phyloP scores from a whole-genome alignment of 352 stramenopile species.

The Phytopythium kandeliae region DNA sequence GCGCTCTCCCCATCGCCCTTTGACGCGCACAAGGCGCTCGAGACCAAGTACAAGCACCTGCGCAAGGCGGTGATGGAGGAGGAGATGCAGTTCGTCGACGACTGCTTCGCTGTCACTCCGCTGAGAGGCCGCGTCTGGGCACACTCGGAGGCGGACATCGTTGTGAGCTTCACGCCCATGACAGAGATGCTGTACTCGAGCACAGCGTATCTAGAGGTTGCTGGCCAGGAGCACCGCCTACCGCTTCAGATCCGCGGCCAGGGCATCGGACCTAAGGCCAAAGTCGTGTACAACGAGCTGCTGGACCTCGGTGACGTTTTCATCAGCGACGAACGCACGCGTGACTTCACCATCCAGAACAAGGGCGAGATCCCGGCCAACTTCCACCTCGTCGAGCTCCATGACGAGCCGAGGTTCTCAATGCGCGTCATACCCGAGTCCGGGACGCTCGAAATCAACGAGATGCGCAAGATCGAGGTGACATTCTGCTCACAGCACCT shows the following conservation, averaged over 20 bases:
- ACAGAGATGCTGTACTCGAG: conserved; percentile 80
- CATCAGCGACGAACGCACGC: conserved; percentile 83
- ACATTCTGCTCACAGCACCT: conserved; percentile 85
- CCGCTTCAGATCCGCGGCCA: conserved; percentile 85
- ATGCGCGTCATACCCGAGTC: conserved; percentile 38
- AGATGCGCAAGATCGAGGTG: conserved; percentile 80
- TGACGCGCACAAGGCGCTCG: conserved; percentile 53
- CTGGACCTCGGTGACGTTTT: conserved; percentile 95
- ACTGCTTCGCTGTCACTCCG: conserved; percentile 90
- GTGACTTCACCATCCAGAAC: conserved; percentile 92
- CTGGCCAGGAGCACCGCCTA: conserved; percentile 84
- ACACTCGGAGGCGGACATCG: conserved; percentile 88
- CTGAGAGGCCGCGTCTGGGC: conserved; percentile 89
- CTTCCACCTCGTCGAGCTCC: conserved; percentile 57
- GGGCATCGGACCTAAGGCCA: conserved; percentile 91
- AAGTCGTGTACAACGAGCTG: conserved; percentile 91
- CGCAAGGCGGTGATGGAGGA: conserved; percentile 88
- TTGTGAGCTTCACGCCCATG: conserved; percentile 85
- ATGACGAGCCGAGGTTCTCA: conserved; percentile 21
- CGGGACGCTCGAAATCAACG: conserved; percentile 66
- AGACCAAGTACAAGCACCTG: conserved; percentile 91
- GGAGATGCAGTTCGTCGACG: conserved; percentile 92
- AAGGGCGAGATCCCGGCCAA: conserved; percentile 90
- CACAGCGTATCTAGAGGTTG: conserved; percentile 85
- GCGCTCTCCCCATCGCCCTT: conserved; percentile 45